These are phyloP conservation scores for Yamadazyma aaseri DNA, from an alignment of 1,139 yeast genomes.

Conservation along the genomic window DNA sequence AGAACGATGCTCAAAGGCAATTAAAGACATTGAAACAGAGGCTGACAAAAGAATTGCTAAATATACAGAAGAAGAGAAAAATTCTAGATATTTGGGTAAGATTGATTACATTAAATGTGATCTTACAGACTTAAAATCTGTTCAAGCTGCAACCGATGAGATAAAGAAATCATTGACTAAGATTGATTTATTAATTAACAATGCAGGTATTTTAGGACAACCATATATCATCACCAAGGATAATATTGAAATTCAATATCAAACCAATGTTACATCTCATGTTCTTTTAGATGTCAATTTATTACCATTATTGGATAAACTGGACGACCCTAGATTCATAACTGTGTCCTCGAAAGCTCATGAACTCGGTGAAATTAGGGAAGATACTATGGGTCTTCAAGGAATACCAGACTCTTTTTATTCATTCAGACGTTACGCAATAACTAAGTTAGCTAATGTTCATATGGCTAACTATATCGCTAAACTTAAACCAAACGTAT, in stretches of 20 bases:
- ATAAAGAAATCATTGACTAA: slow-evolving; percentile 25
- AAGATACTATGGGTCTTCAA: slow-evolving; percentile 25
- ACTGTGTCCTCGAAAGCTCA: slow-evolving; percentile 37
- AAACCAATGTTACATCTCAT: slow-evolving; percentile 39
- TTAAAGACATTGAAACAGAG: slow-evolving; percentile 31
- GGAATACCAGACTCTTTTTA: slow-evolving; percentile 23
- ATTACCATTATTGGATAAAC: slow-evolving; percentile 27
- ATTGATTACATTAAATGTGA: slow-evolving; percentile 31
- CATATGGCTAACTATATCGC: slow-evolving; percentile 31
- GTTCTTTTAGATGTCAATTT: slow-evolving; percentile 32
- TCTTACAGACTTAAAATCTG: slow-evolving; percentile 30
- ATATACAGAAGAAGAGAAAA: slow-evolving; percentile 17
- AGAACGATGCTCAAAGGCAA: slow-evolving; percentile 34
- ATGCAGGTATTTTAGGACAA: slow-evolving; percentile 45
- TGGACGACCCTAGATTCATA: slow-evolving; percentile 32
- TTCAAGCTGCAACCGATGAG: slow-evolving; percentile 28
- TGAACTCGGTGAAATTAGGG: slow-evolving; percentile 21
- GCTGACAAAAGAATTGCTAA: slow-evolving; percentile 17
- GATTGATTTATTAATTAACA: slow-evolving; percentile 36
- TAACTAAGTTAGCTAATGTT: slow-evolving; percentile 34
- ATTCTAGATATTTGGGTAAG: slow-evolving; percentile 23
- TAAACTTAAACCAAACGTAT: slow-evolving; percentile 29
- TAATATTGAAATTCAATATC: slow-evolving; percentile 42
- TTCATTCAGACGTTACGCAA: slow-evolving; percentile 37
- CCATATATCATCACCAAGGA: slow-evolving; percentile 38